phyloP scores from a whole-genome alignment of 345 rosid species.

The Carallia brachiata region DNA sequence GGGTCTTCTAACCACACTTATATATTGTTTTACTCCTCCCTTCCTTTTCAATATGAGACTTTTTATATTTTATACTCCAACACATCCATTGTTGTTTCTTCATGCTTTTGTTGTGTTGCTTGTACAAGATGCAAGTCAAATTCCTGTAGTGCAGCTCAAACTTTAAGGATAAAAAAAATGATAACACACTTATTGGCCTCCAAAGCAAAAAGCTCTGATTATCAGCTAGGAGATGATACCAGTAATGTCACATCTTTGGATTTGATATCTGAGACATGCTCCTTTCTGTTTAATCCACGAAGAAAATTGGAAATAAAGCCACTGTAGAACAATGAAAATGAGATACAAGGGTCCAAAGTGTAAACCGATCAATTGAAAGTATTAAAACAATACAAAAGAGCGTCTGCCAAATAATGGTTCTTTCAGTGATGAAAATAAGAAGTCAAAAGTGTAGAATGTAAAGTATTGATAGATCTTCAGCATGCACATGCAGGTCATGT shows the following conservation, averaged over 20 bases:
- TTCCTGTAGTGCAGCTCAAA: neutral
- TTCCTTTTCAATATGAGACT: too few species aligned
- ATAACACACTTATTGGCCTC: neutral
- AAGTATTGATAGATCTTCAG: neutral
- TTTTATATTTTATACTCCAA: too few species aligned
- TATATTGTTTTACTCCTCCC: too few species aligned
- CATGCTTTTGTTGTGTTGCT: neutral
- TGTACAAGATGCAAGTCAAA: neutral
- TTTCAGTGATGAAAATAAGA: neutral
- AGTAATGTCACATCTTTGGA: too few species aligned
- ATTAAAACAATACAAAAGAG: too few species aligned
- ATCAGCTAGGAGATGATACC: too few species aligned
- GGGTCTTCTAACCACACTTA: too few species aligned
- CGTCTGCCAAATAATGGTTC: too few species aligned
- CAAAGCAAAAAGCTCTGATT: too few species aligned
- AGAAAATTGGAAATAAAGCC: neutral
- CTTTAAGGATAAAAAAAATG: neutral
- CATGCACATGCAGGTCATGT: neutral
- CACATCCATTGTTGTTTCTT: neutral
- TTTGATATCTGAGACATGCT: too few species aligned
- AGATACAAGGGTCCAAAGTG: neutral
- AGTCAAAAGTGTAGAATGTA: neutral
- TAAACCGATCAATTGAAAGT: constrained; percentile 1
- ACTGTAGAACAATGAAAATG: neutral
- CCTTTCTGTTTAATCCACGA: neutral